These are phyloP conservation scores for Glycyrrhiza uralensis DNA, from an alignment of 306 rosid genomes.

Conservation along the genomic window DNA sequence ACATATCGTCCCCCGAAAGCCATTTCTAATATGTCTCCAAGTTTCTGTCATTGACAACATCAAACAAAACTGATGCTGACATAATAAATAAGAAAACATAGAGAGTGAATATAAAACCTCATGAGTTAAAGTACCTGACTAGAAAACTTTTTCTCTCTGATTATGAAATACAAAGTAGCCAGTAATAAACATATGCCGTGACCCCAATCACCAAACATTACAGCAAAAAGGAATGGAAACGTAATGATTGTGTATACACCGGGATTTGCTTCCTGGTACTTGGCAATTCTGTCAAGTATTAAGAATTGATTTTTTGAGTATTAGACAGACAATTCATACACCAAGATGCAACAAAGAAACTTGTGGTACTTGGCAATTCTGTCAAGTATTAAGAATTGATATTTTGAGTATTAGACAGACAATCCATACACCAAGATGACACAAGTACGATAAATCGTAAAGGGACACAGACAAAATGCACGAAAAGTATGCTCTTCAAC, in stretches of 20 bases:
- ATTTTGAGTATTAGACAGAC: slow-evolving; percentile 2
- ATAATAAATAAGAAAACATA: slow-evolving; percentile 13
- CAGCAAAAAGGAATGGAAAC: slow-evolving; percentile 86
- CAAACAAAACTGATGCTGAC: slow-evolving; percentile 26
- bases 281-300: slow-evolving; percentile 55
- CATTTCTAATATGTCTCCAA: slow-evolving; percentile 83
- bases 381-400: slow-evolving; percentile 8
- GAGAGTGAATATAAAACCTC: slow-evolving; percentile 3
- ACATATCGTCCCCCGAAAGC: slow-evolving; percentile 77
- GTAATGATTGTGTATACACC: slow-evolving; percentile 68
- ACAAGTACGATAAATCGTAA: not conserved
- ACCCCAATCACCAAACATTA: slow-evolving; percentile 90
- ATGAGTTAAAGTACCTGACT: slow-evolving; percentile 53
- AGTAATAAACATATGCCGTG: slow-evolving; percentile 85
- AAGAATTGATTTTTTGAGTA: slow-evolving; percentile 1
- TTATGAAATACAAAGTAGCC: slow-evolving; percentile 62
- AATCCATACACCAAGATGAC: slow-evolving; percentile 2
- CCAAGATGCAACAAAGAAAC: slow-evolving; percentile 13
- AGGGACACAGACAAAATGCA: not conserved
- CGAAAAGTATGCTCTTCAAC: not conserved
- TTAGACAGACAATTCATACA: not conserved
- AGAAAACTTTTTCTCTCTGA: slow-evolving; percentile 56
- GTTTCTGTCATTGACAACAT: slow-evolving; percentile 63
- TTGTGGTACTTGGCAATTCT: slow-evolving; percentile 69
- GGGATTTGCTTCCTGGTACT: slow-evolving; percentile 80